These are phyloP conservation scores for Allantophomopsis lycopodina DNA, from an alignment of 2,329 filamentous ascomycete genomes.

Conservation along the genomic window DNA sequence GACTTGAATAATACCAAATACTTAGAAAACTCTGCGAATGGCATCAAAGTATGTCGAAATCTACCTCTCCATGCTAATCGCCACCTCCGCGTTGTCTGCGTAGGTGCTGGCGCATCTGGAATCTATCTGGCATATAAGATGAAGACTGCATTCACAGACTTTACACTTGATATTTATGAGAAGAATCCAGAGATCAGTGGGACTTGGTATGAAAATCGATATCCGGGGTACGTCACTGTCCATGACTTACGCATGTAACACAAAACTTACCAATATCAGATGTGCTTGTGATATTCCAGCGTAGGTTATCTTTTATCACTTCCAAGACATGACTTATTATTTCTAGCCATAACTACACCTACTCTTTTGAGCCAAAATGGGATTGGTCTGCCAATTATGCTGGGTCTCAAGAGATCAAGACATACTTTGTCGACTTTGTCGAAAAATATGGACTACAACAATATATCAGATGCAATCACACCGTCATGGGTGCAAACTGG, in stretches of 20 bases:
- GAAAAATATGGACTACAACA: slow-evolving; percentile 25
- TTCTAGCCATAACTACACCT: slow-evolving; percentile 23
- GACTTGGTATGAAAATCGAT: slow-evolving; percentile 37
- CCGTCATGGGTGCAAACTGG: slow-evolving; percentile 37
- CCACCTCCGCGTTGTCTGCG: slow-evolving; percentile 17
- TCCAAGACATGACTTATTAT: too few species aligned
- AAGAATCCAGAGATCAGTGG: slow-evolving; percentile 31
- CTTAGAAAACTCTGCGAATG: too few species aligned
- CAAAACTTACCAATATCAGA: too few species aligned
- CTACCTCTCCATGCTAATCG: too few species aligned
- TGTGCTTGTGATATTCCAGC: too few species aligned
- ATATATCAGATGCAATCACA: slow-evolving; percentile 40
- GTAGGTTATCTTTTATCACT: too few species aligned
- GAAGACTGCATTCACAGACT: slow-evolving; percentile 27
- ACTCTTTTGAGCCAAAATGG: slow-evolving; percentile 41
- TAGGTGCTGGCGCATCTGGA: slow-evolving; percentile 33
- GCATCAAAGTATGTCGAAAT: too few species aligned
- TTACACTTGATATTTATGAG: slow-evolving; percentile 26
- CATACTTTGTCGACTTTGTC: slow-evolving; percentile 28
- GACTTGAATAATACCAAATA: too few species aligned
- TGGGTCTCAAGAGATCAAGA: slow-evolving; percentile 40
- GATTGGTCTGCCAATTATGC: slow-evolving; percentile 43
- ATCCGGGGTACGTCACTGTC: slow-evolving; percentile 20
- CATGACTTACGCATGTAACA: slow-evolving; percentile 30
- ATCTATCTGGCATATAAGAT: slow-evolving; percentile 33